These are phyloP conservation scores for Pythium oligandrum DNA, from an alignment of 352 stramenopile species.

Conservation along the genomic window DNA sequence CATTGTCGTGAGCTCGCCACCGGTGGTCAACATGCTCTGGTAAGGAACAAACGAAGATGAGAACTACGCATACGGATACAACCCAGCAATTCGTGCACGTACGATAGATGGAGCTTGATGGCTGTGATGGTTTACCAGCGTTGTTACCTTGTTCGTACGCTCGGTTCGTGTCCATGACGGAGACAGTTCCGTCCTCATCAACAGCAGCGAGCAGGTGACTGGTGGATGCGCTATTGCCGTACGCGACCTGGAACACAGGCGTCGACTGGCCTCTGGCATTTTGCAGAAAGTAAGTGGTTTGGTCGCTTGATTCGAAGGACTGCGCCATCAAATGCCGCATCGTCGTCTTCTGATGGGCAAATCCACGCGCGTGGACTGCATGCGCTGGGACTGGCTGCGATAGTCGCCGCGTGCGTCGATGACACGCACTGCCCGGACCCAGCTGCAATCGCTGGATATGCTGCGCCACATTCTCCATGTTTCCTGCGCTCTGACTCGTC, in stretches of 20 bases:
- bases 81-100: background rate
- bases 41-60: background rate
- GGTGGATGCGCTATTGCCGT: conserved; percentile 17
- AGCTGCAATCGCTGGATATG: conserved; percentile 39
- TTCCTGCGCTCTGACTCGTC: too few species aligned
- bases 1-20: conserved; percentile 60
- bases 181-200: conserved; percentile 53
- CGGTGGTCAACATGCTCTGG: conserved; percentile 3
- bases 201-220: conserved; percentile 32
- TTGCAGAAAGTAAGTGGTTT: conserved; percentile 10
- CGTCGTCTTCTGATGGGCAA: background rate
- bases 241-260: conserved; percentile 54
- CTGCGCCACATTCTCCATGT: conserved; percentile 20
- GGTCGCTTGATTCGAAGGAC: conserved; percentile 25
- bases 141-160: too few species aligned
- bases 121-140: too few species aligned
- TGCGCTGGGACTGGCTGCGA: background rate
- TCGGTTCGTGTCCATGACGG: conserved; percentile 29
- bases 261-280: conserved; percentile 9
- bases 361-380: conserved; percentile 6
- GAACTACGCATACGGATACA: too few species aligned
- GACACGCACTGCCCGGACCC: conserved; percentile 7
- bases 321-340: conserved; percentile 24
- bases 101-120: conserved; percentile 4
- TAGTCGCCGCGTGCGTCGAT: background rate